Evolutionary conservation across 2,329 filamentous ascomycete genomes (phyloP), one percentile per base, ranked within the genome.

Genomic region (Stagonosporopsis cucurbitacearum): DNA sequence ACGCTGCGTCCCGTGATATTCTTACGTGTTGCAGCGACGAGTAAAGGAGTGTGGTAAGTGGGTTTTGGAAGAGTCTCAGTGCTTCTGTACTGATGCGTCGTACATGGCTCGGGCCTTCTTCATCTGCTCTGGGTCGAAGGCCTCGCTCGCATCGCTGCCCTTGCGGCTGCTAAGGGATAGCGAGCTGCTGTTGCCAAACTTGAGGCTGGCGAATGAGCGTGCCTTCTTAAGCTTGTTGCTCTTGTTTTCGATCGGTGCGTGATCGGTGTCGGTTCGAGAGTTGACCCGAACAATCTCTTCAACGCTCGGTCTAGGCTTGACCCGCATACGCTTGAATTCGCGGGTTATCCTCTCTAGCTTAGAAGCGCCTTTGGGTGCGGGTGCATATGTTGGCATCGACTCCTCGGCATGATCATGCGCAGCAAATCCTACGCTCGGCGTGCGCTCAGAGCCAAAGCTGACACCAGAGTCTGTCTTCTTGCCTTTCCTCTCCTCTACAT

Each of bases 381-480:
- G 28, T 41, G 65, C 60, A 13, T 59, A 62, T 25, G 60, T 64
- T 17, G 59, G 22, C 25, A 62, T 59, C 4, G 66, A 57, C 40
- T 65, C 60, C 2, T 65, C 59, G 11, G 60, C 60, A n/a, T 64
- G 60, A 46, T 74, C 72, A 23, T 67, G 63, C 4, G 63, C 44
- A 39, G 57, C 68, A 15, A 64, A 60, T 3, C 50, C 69, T 20
- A 71, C 68, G 32, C 71, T 73, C 15, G 72, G 71, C 28, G 71
- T 63, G 26, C 63, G 64, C 25, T 74, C 68, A 25, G 73, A 73
- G 45, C 77, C 79, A 64, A 88, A 86, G 71, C 84, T 87, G 55
- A 88, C 82, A 19, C 86, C 86, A 3, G 86, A 88, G 68, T 88
- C 86, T 20, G 82, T 82, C 72, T 87, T 87, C 65, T 84, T 81